These are phyloP conservation scores for Lithohypha guttulata DNA, from an alignment of 2,329 filamentous ascomycete species.

Conservation along the genomic window DNA sequence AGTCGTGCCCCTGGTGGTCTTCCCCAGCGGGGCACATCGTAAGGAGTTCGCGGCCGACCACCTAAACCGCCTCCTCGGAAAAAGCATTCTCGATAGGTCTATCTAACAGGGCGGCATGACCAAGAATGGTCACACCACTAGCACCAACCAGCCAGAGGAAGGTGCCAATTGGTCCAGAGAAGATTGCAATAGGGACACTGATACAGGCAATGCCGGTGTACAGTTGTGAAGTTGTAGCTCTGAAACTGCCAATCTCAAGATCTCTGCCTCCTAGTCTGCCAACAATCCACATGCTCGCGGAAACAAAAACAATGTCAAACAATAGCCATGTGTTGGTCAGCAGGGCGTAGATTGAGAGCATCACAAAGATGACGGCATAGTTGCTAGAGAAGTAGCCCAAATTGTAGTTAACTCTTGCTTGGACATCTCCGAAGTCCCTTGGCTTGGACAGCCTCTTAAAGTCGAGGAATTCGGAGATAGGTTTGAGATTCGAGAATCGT, in stretches of 20 bases:
- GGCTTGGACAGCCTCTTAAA: slow-evolving; percentile 94
- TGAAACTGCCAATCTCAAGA: slow-evolving; percentile 71
- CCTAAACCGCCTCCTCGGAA: slow-evolving; percentile 99
- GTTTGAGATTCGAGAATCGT: slow-evolving; percentile 85
- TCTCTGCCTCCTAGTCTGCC: slow-evolving; percentile 82
- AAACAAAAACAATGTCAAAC: slow-evolving; percentile 83
- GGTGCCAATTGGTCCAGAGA: slow-evolving; percentile 72
- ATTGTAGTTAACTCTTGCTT: slow-evolving; percentile 95
- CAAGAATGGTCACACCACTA: slow-evolving; percentile 83
- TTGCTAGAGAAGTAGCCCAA: slow-evolving; percentile 96
- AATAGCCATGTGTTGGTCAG: slow-evolving; percentile 77
- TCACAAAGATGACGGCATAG: slow-evolving; percentile 85
- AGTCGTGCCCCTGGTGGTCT: slow-evolving; percentile 87
- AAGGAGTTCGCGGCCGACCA: slow-evolving; percentile 99
- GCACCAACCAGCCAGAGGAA: slow-evolving; percentile 94
- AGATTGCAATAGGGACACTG: slow-evolving; percentile 72
- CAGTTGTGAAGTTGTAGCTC: slow-evolving; percentile 80
- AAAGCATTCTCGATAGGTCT: slow-evolving; percentile 99
- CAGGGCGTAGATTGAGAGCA: slow-evolving; percentile 92
- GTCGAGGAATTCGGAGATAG: slow-evolving; percentile 88
- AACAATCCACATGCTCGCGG: slow-evolving; percentile 80
- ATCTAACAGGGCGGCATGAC: slow-evolving; percentile 91
- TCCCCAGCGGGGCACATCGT: slow-evolving; percentile 86
- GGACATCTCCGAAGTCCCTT: slow-evolving; percentile 76
- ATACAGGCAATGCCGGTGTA: slow-evolving; percentile 81